A percentile compares a stretch with the other conserved stretches of the same genome.
phyloP scores from a whole-genome alignment of 345 rosid genomes.

The Brassica cretica region DNA sequence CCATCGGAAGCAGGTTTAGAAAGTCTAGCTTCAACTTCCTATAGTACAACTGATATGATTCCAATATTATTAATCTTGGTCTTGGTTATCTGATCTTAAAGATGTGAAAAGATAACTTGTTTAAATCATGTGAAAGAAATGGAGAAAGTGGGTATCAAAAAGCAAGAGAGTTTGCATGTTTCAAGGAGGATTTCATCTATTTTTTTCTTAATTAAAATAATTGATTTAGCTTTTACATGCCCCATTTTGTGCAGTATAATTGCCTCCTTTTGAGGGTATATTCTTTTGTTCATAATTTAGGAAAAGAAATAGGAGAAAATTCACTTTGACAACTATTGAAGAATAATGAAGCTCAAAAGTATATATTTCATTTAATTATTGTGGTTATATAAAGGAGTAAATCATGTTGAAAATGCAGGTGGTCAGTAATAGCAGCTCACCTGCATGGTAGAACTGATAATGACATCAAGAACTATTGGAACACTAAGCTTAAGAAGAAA shows the following conservation, averaged over 20 bases:
- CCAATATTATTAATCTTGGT: background rate
- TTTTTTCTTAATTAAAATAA: background rate
- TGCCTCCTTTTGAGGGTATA: constrained; percentile 37
- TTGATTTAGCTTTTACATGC: constrained; percentile 19
- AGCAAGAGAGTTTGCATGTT: constrained; percentile 30
- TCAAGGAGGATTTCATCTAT: constrained; percentile 32
- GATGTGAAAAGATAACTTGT: background rate
- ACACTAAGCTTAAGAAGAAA: constrained; percentile 90
- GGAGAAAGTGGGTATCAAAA: constrained; percentile 25
- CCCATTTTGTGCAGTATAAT: constrained; percentile 39
- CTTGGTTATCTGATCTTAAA: background rate
- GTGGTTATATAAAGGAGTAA: background rate
- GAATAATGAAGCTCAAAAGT: background rate
- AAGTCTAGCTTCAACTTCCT: background rate
- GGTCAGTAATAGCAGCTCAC: constrained; percentile 91
- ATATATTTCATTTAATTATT: background rate
- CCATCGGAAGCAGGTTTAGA: constrained; percentile 85
- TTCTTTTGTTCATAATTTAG: constrained; percentile 30
- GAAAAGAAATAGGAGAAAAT: background rate
- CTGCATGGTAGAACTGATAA: constrained; percentile 90
- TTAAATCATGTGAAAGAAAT: constrained; percentile 9
- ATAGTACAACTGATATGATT: background rate
- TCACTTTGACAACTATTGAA: constrained; percentile 13
- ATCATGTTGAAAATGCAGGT: constrained; percentile 43
- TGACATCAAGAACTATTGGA: constrained; percentile 93